Percentiles rank a stretch among this genome's conserved stretches.
Conservation (phyloP, 2,329 filamentous ascomycete species). For the Stylonectria norvegica region DNA sequence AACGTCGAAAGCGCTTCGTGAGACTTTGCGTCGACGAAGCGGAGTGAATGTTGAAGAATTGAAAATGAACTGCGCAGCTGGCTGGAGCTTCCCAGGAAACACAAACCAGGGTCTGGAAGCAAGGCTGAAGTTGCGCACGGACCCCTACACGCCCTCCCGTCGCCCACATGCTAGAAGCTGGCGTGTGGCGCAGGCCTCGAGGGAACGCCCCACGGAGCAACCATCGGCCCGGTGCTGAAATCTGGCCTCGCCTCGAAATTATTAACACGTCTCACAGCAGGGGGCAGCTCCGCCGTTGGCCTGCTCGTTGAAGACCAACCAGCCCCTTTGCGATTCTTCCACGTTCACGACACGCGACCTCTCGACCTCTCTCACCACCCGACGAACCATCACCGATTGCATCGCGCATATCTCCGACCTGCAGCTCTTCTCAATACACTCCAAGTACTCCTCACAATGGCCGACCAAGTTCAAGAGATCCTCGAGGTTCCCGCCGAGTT, state of each 20-base stretch:
- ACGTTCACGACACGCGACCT: slow-evolving; percentile 2
- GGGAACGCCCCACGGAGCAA: too few relatives aligned
- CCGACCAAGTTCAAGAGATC: slow-evolving; percentile 67
- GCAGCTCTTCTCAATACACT: slow-evolving; percentile 5
- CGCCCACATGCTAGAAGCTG: background rate
- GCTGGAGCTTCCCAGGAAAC: too few relatives aligned
- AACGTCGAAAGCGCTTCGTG: too few relatives aligned
- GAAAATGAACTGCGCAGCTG: too few relatives aligned
- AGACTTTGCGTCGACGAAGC: too few relatives aligned
- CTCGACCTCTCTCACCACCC: background rate
- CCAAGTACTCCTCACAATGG: slow-evolving; percentile 48
- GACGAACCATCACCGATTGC: background rate
- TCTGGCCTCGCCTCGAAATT: slow-evolving; percentile 19
- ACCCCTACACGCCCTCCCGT: background rate
- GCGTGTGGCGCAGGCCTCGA: slow-evolving; percentile 2
- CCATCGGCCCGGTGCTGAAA: slow-evolving; percentile 10
- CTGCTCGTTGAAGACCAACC: slow-evolving; percentile 12
- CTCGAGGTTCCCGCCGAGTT: slow-evolving; percentile 67
- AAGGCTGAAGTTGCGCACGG: slow-evolving; percentile 17
- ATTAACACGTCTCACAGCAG: slow-evolving; percentile 17
- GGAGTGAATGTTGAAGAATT: too few relatives aligned
- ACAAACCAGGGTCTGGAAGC: slow-evolving; percentile 12
- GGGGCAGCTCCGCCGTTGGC: slow-evolving; percentile 18
- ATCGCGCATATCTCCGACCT: too few relatives aligned
- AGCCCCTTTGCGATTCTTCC: slow-evolving; percentile 21